Base-by-base conservation (phyloP, 805 yeast genomes). In the Saturnispora galanensis region DNA sequence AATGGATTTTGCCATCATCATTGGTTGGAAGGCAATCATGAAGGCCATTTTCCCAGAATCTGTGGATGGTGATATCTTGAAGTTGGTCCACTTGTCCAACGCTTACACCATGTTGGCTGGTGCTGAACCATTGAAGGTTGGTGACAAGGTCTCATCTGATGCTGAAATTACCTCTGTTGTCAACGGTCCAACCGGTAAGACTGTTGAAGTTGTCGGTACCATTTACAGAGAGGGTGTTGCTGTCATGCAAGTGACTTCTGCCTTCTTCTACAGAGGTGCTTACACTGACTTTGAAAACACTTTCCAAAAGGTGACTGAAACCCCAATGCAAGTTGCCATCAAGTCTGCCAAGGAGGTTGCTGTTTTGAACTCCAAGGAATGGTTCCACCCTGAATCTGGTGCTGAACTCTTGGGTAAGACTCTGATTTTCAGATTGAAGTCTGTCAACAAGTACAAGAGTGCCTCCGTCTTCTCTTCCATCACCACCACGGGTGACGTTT, bases 1-100 rank as follows among this genome's bases (percentile, higher is more conserved):
- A 59, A 90, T 93, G 97, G 99, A 93, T 71, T 93, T 89, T 62
- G 97, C 98, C 41, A 93, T 93, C 64, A 97, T 93, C 47, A 78
- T 89, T 56, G 97, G 98, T 38, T 93, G 99, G 99, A 84, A 83
- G 70, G 94, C 97, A 41, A 90, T 93, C 62, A 90, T 93, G 71
- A 87, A 84, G 71, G 89, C 97, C n/a, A 85, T 93, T 56, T 93
- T 93, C 93, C 98, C 98, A 45, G 77, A 78, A 62, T 79, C 81
- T 51, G 94, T 93, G 57, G 97, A 94, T 64, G 98, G 98, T 67
- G 98, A 93, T 64, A 74, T 93, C 60, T 74, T 93, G 69, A 84
- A 82, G 64, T 76, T 93, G 59, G 98, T 93, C 46, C 99, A 93
- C 65, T 72, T 93, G 67, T 85, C 96, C 42, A 93, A 93, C 66